These are phyloP conservation scores for Paulownia fortunei DNA, from an alignment of 257 asterid genomes.

Conservation along the genomic window DNA sequence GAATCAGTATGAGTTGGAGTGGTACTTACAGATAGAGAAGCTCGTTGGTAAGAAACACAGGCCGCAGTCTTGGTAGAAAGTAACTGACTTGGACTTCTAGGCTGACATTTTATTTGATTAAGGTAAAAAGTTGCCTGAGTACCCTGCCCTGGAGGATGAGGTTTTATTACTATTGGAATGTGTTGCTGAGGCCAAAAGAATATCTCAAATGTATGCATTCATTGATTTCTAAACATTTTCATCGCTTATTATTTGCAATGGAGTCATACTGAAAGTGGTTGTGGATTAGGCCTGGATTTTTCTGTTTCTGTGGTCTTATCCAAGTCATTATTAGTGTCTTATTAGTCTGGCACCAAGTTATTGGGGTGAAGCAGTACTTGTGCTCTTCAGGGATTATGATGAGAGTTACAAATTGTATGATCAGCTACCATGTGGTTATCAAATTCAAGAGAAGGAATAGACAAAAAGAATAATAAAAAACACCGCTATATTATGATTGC, in stretches of 20 bases:
- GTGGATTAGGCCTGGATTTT: neutral
- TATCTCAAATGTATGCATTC: constrained; percentile 56
- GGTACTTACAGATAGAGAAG: constrained; percentile 76
- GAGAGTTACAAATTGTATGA: neutral
- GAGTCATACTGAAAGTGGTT: neutral
- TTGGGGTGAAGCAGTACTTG: neutral
- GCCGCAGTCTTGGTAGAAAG: neutral
- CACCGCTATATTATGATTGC: neutral
- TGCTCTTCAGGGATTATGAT: neutral
- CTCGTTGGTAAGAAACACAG: constrained; percentile 53
- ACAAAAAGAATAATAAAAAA: neutral
- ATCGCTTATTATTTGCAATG: neutral
- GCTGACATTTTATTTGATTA: constrained; percentile 25
- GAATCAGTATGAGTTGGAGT: constrained; percentile 79
- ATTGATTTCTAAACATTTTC: neutral
- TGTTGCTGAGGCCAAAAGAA: constrained; percentile 68
- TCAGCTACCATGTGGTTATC: neutral
- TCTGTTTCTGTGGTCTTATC: no score
- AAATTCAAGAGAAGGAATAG: neutral
- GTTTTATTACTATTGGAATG: constrained; percentile 59
- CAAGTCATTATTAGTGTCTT: neutral
- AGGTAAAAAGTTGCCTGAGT: constrained; percentile 71
- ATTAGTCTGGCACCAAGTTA: neutral
- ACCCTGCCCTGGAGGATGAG: constrained; percentile 67
- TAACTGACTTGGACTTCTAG: neutral